phyloP scores from a whole-genome alignment of 2,329 filamentous ascomycete species.

The Pestalotiopsis sp. region DNA sequence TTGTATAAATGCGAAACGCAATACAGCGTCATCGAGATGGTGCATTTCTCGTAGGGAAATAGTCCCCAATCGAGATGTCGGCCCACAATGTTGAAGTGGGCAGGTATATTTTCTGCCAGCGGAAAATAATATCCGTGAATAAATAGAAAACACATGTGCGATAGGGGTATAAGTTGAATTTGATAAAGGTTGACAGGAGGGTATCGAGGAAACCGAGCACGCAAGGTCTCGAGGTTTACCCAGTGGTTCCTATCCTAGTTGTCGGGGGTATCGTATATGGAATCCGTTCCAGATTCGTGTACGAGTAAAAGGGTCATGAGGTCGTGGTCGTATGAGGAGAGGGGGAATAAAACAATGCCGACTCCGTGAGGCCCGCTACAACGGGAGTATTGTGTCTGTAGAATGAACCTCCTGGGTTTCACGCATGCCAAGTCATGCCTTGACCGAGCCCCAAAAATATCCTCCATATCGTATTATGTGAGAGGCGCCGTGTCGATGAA shows the following conservation, averaged over 20 bases:
- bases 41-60: background rate
- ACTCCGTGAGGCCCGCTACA: constrained; percentile 25
- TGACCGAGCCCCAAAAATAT: constrained; percentile 22
- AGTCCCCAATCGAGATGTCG: background rate
- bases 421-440: constrained; percentile 20
- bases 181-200: constrained; percentile 12
- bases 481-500: constrained; percentile 27
- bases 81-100: constrained; percentile 19
- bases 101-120: constrained; percentile 15
- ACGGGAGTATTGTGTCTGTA: constrained; percentile 18
- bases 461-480: constrained; percentile 23
- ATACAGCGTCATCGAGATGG: background rate
- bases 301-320: constrained; percentile 10
- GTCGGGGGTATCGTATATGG: constrained; percentile 16
- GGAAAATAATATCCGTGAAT: constrained; percentile 8
- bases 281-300: constrained; percentile 14
- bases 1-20: constrained; percentile 4
- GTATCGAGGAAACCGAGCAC: constrained; percentile 26
- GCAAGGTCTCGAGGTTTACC: constrained; percentile 26
- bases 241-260: constrained; percentile 21
- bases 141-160: constrained; percentile 11
- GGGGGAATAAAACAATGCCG: constrained; percentile 25
- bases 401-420: constrained; percentile 24
- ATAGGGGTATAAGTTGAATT: constrained; percentile 17
- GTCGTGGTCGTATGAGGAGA: constrained; percentile 23